Evolutionary conservation across 441 rosid genomes (phyloP), one percentile per base, ranked within the genome.

Genomic region (Omphalea diandra): DNA sequence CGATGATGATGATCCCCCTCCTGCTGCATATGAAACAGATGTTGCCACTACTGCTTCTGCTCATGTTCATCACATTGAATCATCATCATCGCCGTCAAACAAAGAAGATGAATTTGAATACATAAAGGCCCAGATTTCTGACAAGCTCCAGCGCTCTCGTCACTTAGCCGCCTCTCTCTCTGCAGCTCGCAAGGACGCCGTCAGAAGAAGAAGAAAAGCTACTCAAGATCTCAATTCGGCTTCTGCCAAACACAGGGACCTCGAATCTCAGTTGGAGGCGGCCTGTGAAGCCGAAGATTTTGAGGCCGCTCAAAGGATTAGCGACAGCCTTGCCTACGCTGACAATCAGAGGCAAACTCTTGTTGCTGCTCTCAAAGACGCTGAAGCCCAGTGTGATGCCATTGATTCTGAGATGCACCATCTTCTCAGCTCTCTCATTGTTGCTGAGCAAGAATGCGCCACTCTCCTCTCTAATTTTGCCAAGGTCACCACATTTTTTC

Each of bases 261-360:
- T 93, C 32, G 96, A 90, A 75, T 79, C 73, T 73, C 83, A 83
- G 74, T 81, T 93, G 80, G 92, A 90, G 68, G 89, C 84, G 26
- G 94, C 94, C 14, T 89, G 93, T 52, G 96, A 93, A 66, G 74
- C 94, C 0, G 98, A 93, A 78, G 97, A 93, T 79, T 93, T 93
- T 36, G 97, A 89, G 65, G 82, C 81, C 6, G 98, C 96, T 2
- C 88, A 93, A 76, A 84, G 76, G 73, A 82, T 93, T 72, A 93
- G 97, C 63, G 88, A 93, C 63, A 77, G 83, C 72, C 86, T 93
- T 43, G 90, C 87, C 2, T 68, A 76, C 59, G 79, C 84, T 31
- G 97, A 88, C 54, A 79, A 77, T 58, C 80, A 80, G 60, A 88
- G 75, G 75, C 85, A 72, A 26, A 68, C 85, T 71, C 79, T 88